Conservation (phyloP, 345 rosid species). For the Eucalyptus rudis region DNA sequence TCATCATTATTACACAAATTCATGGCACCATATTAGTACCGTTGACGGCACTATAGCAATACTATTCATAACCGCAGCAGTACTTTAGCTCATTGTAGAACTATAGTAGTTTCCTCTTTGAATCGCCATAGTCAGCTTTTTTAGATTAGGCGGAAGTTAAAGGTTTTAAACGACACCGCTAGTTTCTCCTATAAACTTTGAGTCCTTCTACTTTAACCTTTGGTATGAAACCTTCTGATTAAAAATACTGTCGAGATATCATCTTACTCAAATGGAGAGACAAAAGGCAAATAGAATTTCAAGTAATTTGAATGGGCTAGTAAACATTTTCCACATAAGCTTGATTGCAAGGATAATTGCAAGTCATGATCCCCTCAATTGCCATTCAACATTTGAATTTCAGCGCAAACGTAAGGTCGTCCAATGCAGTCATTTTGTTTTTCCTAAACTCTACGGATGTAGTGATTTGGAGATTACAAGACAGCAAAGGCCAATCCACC, state of each 20-base stretch:
- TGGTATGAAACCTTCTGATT: not conserved
- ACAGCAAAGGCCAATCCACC: no score
- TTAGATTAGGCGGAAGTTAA: no score
- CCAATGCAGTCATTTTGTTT: not conserved
- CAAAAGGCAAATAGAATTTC: not conserved
- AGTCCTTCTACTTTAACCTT: not conserved
- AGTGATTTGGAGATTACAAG: not conserved
- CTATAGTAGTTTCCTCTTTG: no score
- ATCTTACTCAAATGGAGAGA: not conserved
- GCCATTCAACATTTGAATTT: not conserved
- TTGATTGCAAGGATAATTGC: not conserved
- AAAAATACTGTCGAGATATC: not conserved
- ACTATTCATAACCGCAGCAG: no score
- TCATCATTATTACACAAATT: not conserved
- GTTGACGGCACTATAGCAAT: no score
- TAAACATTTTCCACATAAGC: not conserved
- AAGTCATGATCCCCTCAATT: not conserved
- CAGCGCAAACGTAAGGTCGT: no score
- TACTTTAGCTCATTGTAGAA: rapidly evolving
- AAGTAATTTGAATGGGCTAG: not conserved
- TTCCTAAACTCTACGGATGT: rapidly evolving
- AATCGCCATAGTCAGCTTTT: not conserved
- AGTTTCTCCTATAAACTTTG: constrained; percentile 22
- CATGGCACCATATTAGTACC: no score
- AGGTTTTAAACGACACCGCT: not conserved